phyloP scores from a whole-genome alignment of 2,329 filamentous ascomycete species.

The Botrytis aclada region DNA sequence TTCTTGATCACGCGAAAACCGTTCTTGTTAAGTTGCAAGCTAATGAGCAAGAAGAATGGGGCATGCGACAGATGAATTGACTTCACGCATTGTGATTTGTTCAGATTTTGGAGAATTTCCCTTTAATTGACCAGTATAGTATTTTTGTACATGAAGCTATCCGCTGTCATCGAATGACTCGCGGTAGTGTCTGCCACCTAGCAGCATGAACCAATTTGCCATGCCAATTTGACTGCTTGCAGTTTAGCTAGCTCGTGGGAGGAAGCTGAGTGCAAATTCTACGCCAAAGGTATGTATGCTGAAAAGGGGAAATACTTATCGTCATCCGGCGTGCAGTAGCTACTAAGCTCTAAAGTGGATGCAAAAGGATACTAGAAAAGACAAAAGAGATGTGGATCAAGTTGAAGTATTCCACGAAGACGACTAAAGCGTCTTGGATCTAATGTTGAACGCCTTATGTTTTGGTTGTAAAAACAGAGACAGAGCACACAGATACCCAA shows the following conservation, averaged over 20 bases:
- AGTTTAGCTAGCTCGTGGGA: conserved; percentile 6
- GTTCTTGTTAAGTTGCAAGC: conserved; percentile 3
- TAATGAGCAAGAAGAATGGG: background rate
- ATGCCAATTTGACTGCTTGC: background rate
- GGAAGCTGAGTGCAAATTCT: background rate
- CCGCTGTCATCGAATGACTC: conserved; percentile 18
- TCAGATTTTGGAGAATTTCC: background rate
- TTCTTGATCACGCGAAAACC: conserved; percentile 15
- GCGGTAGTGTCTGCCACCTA: conserved; percentile 15
- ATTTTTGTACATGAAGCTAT: conserved; percentile 15
- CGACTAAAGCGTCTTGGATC: conserved; percentile 63
- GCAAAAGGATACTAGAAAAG: conserved; percentile 23
- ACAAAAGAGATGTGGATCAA: conserved; percentile 49
- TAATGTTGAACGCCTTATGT: conserved; percentile 73
- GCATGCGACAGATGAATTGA: conserved; percentile 2
- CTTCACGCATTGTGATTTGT: conserved; percentile 7
- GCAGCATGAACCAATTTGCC: conserved; percentile 14
- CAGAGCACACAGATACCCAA: conserved; percentile 66
- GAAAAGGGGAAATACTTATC: conserved; percentile 15
- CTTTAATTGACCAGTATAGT: conserved; percentile 15
- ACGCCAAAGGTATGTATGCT: background rate
- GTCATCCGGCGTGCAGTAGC: conserved; percentile 15
- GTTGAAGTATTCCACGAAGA: conserved; percentile 65
- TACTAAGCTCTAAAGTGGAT: conserved; percentile 18
- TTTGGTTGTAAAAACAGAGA: conserved; percentile 85